These are phyloP conservation scores for Fusarium sp. DNA, from an alignment of 2,329 filamentous ascomycete species.

Conservation along the genomic window DNA sequence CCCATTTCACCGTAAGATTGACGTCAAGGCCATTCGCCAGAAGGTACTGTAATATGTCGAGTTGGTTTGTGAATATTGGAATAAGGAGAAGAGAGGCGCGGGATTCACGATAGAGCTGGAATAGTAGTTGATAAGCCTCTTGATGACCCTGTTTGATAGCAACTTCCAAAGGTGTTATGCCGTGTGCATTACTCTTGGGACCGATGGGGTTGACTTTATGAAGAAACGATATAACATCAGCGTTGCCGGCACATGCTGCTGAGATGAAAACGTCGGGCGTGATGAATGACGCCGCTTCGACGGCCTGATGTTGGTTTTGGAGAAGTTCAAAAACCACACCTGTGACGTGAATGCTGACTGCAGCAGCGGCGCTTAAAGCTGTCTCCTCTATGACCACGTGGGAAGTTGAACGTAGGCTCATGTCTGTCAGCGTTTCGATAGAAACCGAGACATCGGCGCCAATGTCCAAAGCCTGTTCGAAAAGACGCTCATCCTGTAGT, in stretches of 20 bases:
- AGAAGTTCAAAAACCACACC: accelerated
- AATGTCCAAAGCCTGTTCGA: accelerated
- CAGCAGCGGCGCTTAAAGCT: accelerated
- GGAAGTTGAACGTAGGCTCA: no score
- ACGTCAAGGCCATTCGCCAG: accelerated
- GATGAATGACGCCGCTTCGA: accelerated
- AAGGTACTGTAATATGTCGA: background rate
- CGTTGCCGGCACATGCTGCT: background rate
- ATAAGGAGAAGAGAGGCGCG: background rate
- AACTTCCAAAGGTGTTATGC: background rate
- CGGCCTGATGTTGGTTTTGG: accelerated
- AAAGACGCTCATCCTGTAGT: background rate
- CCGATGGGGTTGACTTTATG: background rate
- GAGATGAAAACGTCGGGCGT: accelerated
- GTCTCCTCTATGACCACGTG: background rate
- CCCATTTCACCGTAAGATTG: accelerated
- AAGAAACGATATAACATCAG: accelerated
- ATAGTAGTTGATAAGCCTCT: background rate
- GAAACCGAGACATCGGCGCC: accelerated
- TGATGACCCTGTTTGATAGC: accelerated
- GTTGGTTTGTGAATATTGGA: accelerated
- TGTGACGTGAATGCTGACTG: background rate
- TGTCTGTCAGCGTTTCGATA: background rate
- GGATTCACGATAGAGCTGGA: background rate
- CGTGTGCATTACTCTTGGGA: accelerated